A percentile compares a stretch with the other conserved stretches of the same genome.
Conservation (phyloP, 306 rosid species). For the Ammopiptanthus mongolicus region DNA sequence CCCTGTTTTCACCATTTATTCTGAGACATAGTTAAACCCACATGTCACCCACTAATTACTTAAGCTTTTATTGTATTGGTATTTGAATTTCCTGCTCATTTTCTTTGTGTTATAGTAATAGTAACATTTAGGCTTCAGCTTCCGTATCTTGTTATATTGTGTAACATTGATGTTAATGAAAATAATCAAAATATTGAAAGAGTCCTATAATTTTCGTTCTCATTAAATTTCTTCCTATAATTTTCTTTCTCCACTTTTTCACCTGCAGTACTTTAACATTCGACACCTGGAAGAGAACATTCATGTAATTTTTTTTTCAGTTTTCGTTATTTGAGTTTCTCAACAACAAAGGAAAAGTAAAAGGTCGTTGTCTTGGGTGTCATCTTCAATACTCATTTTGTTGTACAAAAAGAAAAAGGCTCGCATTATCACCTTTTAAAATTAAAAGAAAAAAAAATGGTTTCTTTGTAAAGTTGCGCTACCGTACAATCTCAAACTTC, state of each 20-base stretch:
- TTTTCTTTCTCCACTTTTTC: background rate
- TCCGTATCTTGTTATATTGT: background rate
- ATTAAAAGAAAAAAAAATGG: background rate
- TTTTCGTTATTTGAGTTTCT: background rate
- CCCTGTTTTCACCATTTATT: constrained; percentile 11
- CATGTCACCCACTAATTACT: constrained; percentile 23
- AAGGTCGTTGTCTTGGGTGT: background rate
- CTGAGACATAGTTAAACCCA: constrained; percentile 15
- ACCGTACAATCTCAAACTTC: constrained; percentile 43
- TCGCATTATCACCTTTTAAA: constrained; percentile 9
- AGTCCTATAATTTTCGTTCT: background rate
- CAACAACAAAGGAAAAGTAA: background rate
- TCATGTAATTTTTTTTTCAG: background rate
- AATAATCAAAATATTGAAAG: background rate
- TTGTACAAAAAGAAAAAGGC: background rate
- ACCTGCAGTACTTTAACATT: constrained; percentile 3
- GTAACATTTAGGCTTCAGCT: background rate
- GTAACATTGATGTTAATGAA: background rate
- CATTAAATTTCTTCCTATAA: background rate
- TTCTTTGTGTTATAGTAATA: background rate
- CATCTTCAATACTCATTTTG: background rate
- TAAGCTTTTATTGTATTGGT: background rate
- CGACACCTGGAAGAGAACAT: constrained; percentile 20
- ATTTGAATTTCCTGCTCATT: constrained; percentile 63
- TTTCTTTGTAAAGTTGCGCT: constrained; percentile 7